Percentiles rank a stretch among this genome's conserved stretches.
Conservation (phyloP, 129 eudicot species). For the Lactuca saligna region DNA sequence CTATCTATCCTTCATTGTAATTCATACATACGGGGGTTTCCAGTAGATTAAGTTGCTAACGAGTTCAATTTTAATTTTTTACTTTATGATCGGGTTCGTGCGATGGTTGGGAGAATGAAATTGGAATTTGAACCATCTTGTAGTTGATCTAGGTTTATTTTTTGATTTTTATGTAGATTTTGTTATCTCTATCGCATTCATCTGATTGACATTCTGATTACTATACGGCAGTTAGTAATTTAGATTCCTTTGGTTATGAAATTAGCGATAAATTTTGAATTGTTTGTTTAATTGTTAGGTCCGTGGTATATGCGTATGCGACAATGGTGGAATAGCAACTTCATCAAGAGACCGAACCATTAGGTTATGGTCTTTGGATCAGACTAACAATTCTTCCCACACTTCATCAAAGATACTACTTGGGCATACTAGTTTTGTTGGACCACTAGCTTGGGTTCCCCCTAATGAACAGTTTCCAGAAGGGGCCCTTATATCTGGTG, state of each 20-base stretch:
- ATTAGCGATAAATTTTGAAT: conserved; percentile 8
- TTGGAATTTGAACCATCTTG: conserved; percentile 4
- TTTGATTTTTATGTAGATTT: not conserved
- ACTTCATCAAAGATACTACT: conserved; percentile 59
- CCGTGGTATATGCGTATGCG: conserved; percentile 88
- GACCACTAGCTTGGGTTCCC: conserved; percentile 81
- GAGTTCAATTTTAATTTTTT: conserved; percentile 17
- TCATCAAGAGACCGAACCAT: conserved; percentile 92
- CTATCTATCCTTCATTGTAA: not conserved
- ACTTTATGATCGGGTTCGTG: conserved; percentile 3
- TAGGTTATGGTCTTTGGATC: conserved; percentile 76
- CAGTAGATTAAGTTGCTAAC: conserved; percentile 18
- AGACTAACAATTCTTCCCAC: conserved; percentile 45
- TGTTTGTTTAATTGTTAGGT: conserved; percentile 49
- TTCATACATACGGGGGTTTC: not conserved
- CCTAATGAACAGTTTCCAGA: conserved; percentile 79
- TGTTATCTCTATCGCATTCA: not conserved
- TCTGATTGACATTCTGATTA: not conserved
- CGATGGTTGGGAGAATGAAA: conserved; percentile 7
- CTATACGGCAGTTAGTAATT: not conserved
- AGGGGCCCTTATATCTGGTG: conserved; percentile 93
- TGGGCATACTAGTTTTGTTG: conserved; percentile 97
- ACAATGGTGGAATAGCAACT: conserved; percentile 81
- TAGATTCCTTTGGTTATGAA: conserved; percentile 9
- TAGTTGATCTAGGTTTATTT: not conserved